These are phyloP conservation scores for Pseudonitzschia pungens DNA, from an alignment of 108 stramenopile genomes.

Conservation along the genomic window DNA sequence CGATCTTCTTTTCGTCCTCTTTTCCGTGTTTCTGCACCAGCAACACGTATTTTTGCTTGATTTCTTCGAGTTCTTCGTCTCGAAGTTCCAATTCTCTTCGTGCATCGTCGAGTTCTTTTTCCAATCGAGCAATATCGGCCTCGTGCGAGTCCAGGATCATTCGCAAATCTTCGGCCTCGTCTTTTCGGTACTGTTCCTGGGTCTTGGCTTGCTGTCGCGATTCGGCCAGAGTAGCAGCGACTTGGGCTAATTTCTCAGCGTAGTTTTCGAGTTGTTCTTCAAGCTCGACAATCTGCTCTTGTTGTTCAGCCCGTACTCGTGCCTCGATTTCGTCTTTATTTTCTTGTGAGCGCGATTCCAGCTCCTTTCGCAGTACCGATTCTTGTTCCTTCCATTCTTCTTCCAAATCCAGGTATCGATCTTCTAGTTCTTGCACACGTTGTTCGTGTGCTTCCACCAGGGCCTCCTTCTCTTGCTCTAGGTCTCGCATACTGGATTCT, in stretches of 20 bases:
- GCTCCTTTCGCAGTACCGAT: slow-evolving; percentile 14
- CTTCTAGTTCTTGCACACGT: slow-evolving; percentile 12
- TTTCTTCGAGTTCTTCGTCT: slow-evolving; percentile 46
- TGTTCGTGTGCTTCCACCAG: slow-evolving; percentile 21
- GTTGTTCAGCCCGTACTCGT: slow-evolving; percentile 28
- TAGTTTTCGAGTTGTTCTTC: slow-evolving; percentile 36
- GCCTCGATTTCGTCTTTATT: not conserved
- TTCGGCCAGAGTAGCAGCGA: slow-evolving; percentile 45
- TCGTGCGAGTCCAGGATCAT: slow-evolving; percentile 50
- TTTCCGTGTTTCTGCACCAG: slow-evolving; percentile 5
- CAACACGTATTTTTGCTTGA: slow-evolving; percentile 12
- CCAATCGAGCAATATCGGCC: slow-evolving; percentile 44
- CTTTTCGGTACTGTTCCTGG: slow-evolving; percentile 50
- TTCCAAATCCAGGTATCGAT: slow-evolving; percentile 17
- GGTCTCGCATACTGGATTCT: slow-evolving; percentile 21
- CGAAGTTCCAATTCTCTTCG: slow-evolving; percentile 37
- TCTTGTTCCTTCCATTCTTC: slow-evolving; percentile 24
- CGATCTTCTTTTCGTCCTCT: slow-evolving; percentile 22
- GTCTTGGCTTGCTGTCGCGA: slow-evolving; percentile 42
- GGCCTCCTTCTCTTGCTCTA: slow-evolving; percentile 24
- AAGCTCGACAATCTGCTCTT: slow-evolving; percentile 33
- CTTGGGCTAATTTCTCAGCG: slow-evolving; percentile 49
- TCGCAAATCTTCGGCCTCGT: slow-evolving; percentile 52
- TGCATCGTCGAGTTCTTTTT: slow-evolving; percentile 47
- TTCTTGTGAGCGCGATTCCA: slow-evolving; percentile 23